phyloP scores from a whole-genome alignment of 768 basidiomycete species.

The Naganishia kalamii region DNA sequence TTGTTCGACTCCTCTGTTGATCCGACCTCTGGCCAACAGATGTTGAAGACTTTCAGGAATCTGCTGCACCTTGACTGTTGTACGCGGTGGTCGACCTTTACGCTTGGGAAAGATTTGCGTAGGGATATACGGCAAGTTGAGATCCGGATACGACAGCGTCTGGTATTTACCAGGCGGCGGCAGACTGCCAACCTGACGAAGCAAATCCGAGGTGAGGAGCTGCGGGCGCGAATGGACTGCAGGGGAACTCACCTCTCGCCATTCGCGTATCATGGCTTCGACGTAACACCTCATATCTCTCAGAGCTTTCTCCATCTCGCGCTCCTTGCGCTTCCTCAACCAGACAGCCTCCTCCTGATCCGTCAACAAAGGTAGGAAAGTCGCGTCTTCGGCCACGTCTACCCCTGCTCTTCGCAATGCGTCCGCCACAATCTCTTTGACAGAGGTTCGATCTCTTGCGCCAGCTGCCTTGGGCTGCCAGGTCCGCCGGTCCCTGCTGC shows the following conservation, averaged over 20 bases:
- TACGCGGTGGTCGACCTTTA: slow-evolving; percentile 15
- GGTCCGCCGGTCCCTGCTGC: neutral
- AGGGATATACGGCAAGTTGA: slow-evolving; percentile 21
- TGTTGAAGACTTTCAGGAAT: slow-evolving; percentile 5
- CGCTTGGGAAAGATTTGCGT: slow-evolving; percentile 17
- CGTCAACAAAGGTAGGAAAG: neutral
- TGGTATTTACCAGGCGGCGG: slow-evolving; percentile 21
- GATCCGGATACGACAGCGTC: slow-evolving; percentile 20
- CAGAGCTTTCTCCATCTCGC: slow-evolving; percentile 17
- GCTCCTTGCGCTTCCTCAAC: neutral
- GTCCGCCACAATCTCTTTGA: neutral
- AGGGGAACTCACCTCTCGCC: slow-evolving; percentile 14
- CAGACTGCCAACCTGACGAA: slow-evolving; percentile 4
- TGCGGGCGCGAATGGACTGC: neutral
- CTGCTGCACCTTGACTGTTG: slow-evolving; percentile 7
- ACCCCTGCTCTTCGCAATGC: neutral
- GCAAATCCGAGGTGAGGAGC: neutral
- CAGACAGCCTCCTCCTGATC: slow-evolving; percentile 16
- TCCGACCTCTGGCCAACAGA: neutral
- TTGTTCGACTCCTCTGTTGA: neutral
- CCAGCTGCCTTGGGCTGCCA: neutral
- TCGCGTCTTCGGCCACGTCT: neutral
- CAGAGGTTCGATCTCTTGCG: too few relatives aligned
- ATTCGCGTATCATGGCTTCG: slow-evolving; percentile 15
- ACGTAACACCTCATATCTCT: slow-evolving; percentile 20